Percentiles rank a stretch among this genome's conserved stretches.
Conservation (phyloP, 2,329 filamentous ascomycete genomes). For the Beauveria brongniartii region DNA sequence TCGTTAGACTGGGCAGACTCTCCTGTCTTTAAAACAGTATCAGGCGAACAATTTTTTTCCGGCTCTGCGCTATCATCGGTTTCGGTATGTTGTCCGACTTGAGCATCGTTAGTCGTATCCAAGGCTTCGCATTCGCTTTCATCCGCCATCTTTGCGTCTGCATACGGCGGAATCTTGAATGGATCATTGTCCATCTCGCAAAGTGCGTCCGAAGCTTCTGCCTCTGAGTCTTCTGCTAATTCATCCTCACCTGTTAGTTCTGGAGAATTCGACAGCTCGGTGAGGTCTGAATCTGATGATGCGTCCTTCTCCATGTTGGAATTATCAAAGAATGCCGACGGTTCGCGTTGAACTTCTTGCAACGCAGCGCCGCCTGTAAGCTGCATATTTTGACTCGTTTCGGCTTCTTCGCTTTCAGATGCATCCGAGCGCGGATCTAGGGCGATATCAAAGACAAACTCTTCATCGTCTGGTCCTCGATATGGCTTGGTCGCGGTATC, state of each 20-base stretch:
- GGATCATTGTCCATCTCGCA: constrained; percentile 15
- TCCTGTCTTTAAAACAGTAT: neutral
- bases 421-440: neutral
- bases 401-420: neutral
- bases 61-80: neutral
- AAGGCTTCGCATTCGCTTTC: neutral
- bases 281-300: constrained; percentile 2
- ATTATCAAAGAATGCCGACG: neutral
- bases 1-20: neutral
- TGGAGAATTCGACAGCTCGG: neutral
- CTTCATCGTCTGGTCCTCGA: neutral
- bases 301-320: neutral
- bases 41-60: neutral
- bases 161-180: neutral
- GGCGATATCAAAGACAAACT: constrained; percentile 1
- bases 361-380: neutral
- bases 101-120: neutral
- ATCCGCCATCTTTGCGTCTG: neutral
- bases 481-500: neutral
- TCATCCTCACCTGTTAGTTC: neutral
- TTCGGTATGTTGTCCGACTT: neutral
- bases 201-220: constrained; percentile 20
- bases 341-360: neutral
- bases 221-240: neutral
- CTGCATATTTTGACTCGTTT: neutral